Percentiles rank a stretch among this genome's conserved stretches.
Conservation (phyloP, 2,329 filamentous ascomycete species). For the Pseudogymnoascus sp. region DNA sequence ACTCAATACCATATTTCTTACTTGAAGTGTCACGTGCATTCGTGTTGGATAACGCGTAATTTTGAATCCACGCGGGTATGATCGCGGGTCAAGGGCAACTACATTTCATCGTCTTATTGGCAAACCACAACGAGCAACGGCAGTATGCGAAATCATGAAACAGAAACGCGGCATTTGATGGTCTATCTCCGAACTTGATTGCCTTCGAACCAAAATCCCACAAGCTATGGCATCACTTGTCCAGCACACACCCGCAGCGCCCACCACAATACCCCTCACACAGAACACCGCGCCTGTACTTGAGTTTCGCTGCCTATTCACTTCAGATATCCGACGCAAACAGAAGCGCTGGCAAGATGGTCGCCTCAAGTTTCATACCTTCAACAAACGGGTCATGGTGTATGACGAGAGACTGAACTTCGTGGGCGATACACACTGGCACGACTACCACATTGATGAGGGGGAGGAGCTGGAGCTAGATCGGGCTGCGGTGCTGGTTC, state of each 20-base stretch:
- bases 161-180: neutral
- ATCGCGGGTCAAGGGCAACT: neutral
- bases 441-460: constrained; percentile 60
- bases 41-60: constrained; percentile 7
- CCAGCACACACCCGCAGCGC: neutral
- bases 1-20: neutral
- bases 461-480: constrained; percentile 80
- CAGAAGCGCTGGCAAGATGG: constrained; percentile 94
- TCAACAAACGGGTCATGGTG: constrained; percentile 87
- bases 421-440: constrained; percentile 80
- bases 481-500: constrained; percentile 65
- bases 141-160: neutral
- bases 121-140: neutral
- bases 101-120: neutral
- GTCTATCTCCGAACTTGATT: neutral
- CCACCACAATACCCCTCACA: constrained; percentile 13
- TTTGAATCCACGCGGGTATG: neutral
- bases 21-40: neutral
- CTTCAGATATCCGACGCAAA: constrained; percentile 76
- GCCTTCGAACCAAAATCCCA: neutral
- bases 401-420: constrained; percentile 76
- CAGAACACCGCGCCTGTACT: constrained; percentile 64
- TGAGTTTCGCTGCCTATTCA: constrained; percentile 81
- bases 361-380: constrained; percentile 76
- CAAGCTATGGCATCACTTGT: neutral